phyloP scores from a whole-genome alignment of 768 basidiomycete genomes.

The Xerocomus spinulosus region DNA sequence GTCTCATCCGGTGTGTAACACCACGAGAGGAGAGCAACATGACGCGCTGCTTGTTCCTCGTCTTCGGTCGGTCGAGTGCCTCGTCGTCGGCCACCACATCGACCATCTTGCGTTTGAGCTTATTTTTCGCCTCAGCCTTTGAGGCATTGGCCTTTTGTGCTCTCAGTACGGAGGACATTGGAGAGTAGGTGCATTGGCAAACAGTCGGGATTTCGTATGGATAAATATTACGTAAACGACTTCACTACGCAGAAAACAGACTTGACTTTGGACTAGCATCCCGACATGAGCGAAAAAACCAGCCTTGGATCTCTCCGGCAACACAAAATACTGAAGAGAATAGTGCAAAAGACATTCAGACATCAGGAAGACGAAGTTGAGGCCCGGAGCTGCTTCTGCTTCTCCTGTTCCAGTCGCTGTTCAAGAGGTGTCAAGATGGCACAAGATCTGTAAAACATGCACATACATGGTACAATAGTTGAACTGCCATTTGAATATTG shows the following conservation, averaged over 20 bases:
- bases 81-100: slow-evolving; percentile 57
- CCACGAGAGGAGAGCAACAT: slow-evolving; percentile 90
- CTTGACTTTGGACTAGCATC: not conserved
- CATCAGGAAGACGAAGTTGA: slow-evolving; percentile 25
- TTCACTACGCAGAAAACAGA: not conserved
- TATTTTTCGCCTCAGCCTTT: slow-evolving; percentile 40
- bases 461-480: slow-evolving; percentile 80
- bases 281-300: not conserved
- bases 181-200: no score
- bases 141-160: slow-evolving; percentile 54
- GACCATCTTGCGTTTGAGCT: slow-evolving; percentile 62
- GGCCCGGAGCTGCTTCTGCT: slow-evolving; percentile 69
- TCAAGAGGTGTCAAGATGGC: slow-evolving; percentile 8
- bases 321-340: not conserved
- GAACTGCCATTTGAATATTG: slow-evolving; percentile 96
- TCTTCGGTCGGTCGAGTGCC: slow-evolving; percentile 39
- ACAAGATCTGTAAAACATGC: not conserved
- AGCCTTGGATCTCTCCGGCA: slow-evolving; percentile 1
- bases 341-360: not conserved
- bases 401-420: slow-evolving; percentile 84
- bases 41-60: slow-evolving; percentile 93
- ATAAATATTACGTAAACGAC: slow-evolving; percentile 25
- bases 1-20: slow-evolving; percentile 93
- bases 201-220: not conserved
- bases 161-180: slow-evolving; percentile 65